These are phyloP conservation scores for Suillus brevipes DNA, from an alignment of 768 basidiomycete species.

Conservation along the genomic window DNA sequence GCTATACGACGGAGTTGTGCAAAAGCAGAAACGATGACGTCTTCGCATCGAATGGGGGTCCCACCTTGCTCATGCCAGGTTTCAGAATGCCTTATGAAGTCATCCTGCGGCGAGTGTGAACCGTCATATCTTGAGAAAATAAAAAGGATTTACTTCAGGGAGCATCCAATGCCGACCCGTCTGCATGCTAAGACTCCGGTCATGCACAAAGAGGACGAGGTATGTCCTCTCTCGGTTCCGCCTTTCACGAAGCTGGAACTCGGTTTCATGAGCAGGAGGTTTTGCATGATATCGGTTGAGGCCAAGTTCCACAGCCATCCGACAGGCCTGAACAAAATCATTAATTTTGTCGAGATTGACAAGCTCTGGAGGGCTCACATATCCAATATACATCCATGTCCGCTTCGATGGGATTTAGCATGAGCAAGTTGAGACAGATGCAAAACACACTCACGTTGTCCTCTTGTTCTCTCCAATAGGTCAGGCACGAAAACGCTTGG, in stretches of 20 bases:
- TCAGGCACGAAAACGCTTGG: constrained; percentile 86
- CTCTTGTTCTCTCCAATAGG: constrained; percentile 87
- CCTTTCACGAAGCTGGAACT: constrained; percentile 68
- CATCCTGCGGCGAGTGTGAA: constrained; percentile 44
- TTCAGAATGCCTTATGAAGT: constrained; percentile 65
- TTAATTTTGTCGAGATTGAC: background rate
- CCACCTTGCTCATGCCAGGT: constrained; percentile 71
- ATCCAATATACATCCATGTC: constrained; percentile 87
- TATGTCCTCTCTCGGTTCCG: constrained; percentile 86
- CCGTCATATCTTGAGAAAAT: constrained; percentile 10
- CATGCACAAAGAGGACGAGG: constrained; percentile 83
- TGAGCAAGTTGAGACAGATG: constrained; percentile 7
- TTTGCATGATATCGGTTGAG: constrained; percentile 67
- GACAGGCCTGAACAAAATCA: constrained; percentile 59
- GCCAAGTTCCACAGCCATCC: constrained; percentile 84
- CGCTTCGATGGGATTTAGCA: constrained; percentile 44
- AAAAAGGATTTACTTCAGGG: constrained; percentile 49
- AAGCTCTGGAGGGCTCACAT: constrained; percentile 46
- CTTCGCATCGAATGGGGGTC: constrained; percentile 62
- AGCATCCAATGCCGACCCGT: constrained; percentile 89
- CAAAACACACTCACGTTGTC: constrained; percentile 58
- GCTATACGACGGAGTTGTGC: constrained; percentile 77
- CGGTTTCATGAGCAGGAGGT: constrained; percentile 59
- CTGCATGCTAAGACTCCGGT: constrained; percentile 83
- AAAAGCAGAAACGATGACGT: constrained; percentile 78